Conservation (phyloP, 2,329 filamentous ascomycete genomes). For the Hymenoscyphus linearis region DNA sequence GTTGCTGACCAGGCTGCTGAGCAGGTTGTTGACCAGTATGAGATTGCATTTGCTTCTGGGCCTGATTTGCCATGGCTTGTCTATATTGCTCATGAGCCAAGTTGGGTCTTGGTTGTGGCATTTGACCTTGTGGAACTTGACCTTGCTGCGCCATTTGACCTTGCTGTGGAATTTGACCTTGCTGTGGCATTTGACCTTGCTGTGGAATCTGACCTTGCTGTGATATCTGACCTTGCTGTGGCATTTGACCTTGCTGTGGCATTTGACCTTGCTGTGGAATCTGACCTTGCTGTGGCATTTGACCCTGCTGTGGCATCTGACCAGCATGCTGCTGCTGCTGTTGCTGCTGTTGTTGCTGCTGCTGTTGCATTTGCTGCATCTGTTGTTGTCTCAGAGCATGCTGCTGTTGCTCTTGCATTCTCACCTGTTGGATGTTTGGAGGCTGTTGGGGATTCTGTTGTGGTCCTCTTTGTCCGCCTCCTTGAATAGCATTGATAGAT, state of each 20-base stretch:
- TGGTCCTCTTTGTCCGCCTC: conserved; percentile 26
- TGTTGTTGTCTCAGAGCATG: conserved; percentile 16
- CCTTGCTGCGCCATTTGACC: conserved; percentile 10
- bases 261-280: conserved; percentile 13
- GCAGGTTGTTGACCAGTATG: conserved; percentile 19
- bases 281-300: conserved; percentile 6
- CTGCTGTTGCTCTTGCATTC: conserved; percentile 8
- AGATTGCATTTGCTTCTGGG: conserved; percentile 12
- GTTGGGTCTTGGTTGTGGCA: conserved; percentile 4
- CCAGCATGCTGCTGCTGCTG: conserved; percentile 9
- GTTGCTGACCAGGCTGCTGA: conserved; percentile 22
- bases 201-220: conserved; percentile 7
- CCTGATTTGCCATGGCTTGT: conserved; percentile 27
- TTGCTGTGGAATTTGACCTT: conserved; percentile 11
- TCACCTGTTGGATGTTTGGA: conserved; percentile 9
- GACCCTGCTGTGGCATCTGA: conserved; percentile 4
- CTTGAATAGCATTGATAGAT: conserved; percentile 57
- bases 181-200: conserved; percentile 2
- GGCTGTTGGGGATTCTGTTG: conserved; percentile 25
- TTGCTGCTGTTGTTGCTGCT: conserved; percentile 34
- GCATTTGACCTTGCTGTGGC: conserved; percentile 4
- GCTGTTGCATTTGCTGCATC: conserved; percentile 23
- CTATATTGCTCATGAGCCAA: conserved; percentile 27
- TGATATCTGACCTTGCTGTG: conserved; percentile 18
- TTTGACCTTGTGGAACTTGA: conserved; percentile 13